These are phyloP conservation scores for Citrus trifoliata DNA, from an alignment of 345 rosid genomes.

Conservation along the genomic window DNA sequence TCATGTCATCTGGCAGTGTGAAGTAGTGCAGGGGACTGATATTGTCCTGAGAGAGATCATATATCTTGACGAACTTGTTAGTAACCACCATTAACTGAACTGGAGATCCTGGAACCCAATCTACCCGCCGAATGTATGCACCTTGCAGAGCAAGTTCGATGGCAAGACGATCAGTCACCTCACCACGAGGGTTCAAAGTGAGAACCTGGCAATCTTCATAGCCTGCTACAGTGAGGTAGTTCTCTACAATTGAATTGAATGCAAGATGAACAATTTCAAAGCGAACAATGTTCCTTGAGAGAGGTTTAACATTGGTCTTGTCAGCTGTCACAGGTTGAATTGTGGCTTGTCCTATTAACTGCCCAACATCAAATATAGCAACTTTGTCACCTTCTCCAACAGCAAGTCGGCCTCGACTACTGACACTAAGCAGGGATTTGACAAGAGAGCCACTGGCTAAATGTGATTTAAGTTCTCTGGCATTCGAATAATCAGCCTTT, in stretches of 20 bases:
- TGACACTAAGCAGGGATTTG: slow-evolving; percentile 93
- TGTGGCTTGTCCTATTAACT: slow-evolving; percentile 89
- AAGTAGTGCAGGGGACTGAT: slow-evolving; percentile 94
- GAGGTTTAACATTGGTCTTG: slow-evolving; percentile 94
- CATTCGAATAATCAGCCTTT: slow-evolving; percentile 92
- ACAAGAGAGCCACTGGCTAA: slow-evolving; percentile 83
- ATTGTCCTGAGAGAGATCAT: slow-evolving; percentile 92
- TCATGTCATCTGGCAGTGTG: slow-evolving; percentile 74
- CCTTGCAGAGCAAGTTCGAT: slow-evolving; percentile 96
- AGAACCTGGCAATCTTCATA: slow-evolving; percentile 97
- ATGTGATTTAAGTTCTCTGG: slow-evolving; percentile 88
- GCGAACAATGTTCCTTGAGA: slow-evolving; percentile 89
- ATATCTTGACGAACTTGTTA: slow-evolving; percentile 87
- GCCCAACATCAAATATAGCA: slow-evolving; percentile 90
- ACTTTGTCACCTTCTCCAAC: slow-evolving; percentile 99
- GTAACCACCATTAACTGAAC: slow-evolving; percentile 90
- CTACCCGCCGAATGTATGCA: slow-evolving; percentile 82
- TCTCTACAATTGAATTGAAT: slow-evolving; percentile 79
- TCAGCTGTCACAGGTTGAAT: slow-evolving; percentile 88
- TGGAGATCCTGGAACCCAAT: slow-evolving; percentile 97
- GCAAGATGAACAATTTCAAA: slow-evolving; percentile 94
- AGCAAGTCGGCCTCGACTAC: slow-evolving; percentile 92
- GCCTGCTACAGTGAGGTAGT: slow-evolving; percentile 95
- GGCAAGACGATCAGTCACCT: slow-evolving; percentile 93
- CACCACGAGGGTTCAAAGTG: slow-evolving; percentile 89